phyloP scores from a whole-genome alignment of 2,329 filamentous ascomycete genomes.

The Pezicula neosporulosa region DNA sequence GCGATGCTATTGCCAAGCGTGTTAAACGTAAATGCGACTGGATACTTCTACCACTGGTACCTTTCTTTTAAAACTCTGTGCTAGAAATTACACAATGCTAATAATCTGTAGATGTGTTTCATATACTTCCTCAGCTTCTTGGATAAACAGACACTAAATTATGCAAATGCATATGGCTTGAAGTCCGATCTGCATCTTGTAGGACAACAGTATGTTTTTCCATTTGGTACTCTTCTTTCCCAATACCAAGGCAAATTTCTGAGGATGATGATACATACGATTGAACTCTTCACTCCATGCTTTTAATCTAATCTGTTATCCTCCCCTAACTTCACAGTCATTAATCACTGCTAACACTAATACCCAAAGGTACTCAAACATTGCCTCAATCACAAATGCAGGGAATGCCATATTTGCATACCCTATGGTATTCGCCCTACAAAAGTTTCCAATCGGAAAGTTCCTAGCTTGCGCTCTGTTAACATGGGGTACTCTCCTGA shows the following conservation, averaged over 20 bases:
- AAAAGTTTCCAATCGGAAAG: slow-evolving; percentile 30
- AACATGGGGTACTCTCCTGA: slow-evolving; percentile 5
- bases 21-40: slow-evolving; percentile 32
- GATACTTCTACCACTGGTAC: slow-evolving; percentile 31
- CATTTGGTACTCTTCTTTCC: slow-evolving; percentile 28
- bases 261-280: too few relatives aligned
- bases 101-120: slow-evolving; percentile 3
- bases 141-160: slow-evolving; percentile 32
- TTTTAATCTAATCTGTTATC: not conserved
- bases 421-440: slow-evolving; percentile 22
- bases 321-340: slow-evolving; percentile 1
- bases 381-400: too few relatives aligned
- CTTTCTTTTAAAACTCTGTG: not conserved
- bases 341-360: too few relatives aligned
- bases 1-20: slow-evolving; percentile 26
- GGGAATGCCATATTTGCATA: slow-evolving; percentile 29
- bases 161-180: slow-evolving; percentile 38
- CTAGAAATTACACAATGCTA: slow-evolving; percentile 26
- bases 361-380: too few relatives aligned
- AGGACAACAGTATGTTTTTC: slow-evolving; percentile 39
- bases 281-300: not conserved
- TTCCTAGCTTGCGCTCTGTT: slow-evolving; percentile 17
- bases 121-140: slow-evolving; percentile 33
- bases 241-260: slow-evolving; percentile 14
- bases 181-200: slow-evolving; percentile 36